Conservation (phyloP, 495 filamentous ascomycete genomes). For the Melanomma pulvis-pyrius region DNA sequence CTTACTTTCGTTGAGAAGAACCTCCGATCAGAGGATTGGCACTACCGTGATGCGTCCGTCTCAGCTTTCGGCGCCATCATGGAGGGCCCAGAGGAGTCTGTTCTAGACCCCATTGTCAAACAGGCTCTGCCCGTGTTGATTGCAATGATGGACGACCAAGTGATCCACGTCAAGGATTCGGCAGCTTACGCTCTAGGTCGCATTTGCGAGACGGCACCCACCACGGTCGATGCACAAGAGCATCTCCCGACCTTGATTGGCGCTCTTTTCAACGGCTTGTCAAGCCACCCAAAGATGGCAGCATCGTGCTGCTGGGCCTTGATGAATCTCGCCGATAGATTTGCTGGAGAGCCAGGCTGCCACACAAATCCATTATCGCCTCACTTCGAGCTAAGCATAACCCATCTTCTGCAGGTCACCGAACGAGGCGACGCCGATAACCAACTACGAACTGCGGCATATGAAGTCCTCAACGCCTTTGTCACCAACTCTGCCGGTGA, state of each 20-base stretch:
- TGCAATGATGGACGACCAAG: constrained; percentile 91
- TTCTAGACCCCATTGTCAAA: constrained; percentile 89
- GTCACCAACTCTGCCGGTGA: constrained; percentile 87
- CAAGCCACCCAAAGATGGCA: constrained; percentile 94
- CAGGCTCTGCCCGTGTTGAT: constrained; percentile 89
- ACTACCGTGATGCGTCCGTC: constrained; percentile 88
- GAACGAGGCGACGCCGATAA: constrained; percentile 83
- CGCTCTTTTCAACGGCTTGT: constrained; percentile 85
- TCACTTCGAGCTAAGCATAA: constrained; percentile 91
- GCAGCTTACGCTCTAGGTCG: constrained; percentile 94
- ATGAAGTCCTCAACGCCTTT: constrained; percentile 94
- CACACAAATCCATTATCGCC: constrained; percentile 81
- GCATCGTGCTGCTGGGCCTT: constrained; percentile 98
- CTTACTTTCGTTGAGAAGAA: constrained; percentile 88
- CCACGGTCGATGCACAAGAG: constrained; percentile 78
- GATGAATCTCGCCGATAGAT: constrained; percentile 97
- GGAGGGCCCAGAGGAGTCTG: constrained; percentile 91
- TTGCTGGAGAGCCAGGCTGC: constrained; percentile 77
- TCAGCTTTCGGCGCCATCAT: constrained; percentile 99
- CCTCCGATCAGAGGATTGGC: constrained; percentile 89
- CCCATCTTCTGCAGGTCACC: constrained; percentile 80
- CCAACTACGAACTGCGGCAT: constrained; percentile 94
- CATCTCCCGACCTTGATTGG: constrained; percentile 82
- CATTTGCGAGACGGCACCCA: constrained; percentile 87
- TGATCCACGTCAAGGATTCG: constrained; percentile 92